These are phyloP conservation scores for Dendrobium officinale DNA, from an alignment of 106 monocot genomes.

Conservation along the genomic window DNA sequence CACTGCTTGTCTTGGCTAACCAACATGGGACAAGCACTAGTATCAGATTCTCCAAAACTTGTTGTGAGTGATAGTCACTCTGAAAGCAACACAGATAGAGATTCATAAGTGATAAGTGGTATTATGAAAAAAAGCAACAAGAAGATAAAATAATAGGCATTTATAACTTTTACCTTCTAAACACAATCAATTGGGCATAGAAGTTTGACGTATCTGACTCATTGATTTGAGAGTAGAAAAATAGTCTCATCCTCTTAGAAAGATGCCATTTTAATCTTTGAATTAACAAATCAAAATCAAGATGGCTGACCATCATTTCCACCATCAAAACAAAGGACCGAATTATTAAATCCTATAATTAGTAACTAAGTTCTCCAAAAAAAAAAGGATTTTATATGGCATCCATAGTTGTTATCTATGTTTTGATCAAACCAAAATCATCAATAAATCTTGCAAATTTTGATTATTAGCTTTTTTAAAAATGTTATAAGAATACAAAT, in stretches of 20 bases:
- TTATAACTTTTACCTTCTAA: neutral
- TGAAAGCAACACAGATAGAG: conserved; percentile 7
- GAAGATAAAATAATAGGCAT: neutral
- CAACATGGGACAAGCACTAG: conserved; percentile 74
- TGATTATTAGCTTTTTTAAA: too few species aligned
- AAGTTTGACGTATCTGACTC: neutral
- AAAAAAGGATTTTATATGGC: too few species aligned
- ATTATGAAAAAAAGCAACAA: neutral
- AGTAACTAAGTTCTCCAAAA: too few species aligned
- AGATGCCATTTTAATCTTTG: too few species aligned
- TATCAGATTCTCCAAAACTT: conserved; percentile 70
- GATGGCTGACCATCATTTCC: neutral
- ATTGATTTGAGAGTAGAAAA: neutral
- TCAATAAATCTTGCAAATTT: too few species aligned
- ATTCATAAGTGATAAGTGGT: neutral
- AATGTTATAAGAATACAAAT: too few species aligned
- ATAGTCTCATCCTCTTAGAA: too few species aligned
- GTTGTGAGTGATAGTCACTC: conserved; percentile 80
- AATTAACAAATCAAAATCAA: neutral
- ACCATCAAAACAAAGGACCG: neutral
- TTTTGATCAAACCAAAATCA: too few species aligned
- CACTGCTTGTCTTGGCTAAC: conserved; percentile 51
- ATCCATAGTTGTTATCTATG: too few species aligned
- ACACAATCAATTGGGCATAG: neutral
- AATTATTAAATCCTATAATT: too few species aligned